These are phyloP conservation scores for Pichia sp. DNA, from an alignment of 1,139 yeast species.

Conservation along the genomic window DNA sequence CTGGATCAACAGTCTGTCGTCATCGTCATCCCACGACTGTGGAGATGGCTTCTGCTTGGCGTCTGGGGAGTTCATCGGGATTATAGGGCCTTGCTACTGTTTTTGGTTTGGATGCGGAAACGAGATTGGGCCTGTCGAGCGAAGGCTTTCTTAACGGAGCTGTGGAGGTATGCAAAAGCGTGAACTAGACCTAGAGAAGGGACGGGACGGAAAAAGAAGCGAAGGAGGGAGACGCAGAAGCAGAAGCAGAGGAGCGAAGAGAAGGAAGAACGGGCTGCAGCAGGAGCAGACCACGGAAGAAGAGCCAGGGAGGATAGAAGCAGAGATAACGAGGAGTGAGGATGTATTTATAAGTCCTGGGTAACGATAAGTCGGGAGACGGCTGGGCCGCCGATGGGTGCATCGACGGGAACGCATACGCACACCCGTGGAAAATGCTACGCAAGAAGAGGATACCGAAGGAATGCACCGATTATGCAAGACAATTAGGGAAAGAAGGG, in stretches of 20 bases:
- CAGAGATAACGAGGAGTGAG: not conserved
- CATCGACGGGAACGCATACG: not conserved
- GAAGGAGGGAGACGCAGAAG: not conserved
- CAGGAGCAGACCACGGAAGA: too few relatives aligned
- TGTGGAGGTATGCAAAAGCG: not conserved
- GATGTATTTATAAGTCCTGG: not conserved
- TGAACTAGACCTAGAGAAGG: not conserved
- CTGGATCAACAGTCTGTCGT: conserved; percentile 63
- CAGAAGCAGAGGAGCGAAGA: not conserved
- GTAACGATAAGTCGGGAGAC: not conserved
- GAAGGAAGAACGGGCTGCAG: too few relatives aligned
- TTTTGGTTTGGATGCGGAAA: too few relatives aligned
- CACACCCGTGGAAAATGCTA: not conserved
- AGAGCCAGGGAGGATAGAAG: too few relatives aligned
- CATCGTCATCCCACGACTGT: conserved; percentile 75
- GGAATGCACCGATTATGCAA: not conserved
- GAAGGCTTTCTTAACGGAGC: not conserved
- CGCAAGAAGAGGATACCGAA: not conserved
- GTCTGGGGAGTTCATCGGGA: not conserved
- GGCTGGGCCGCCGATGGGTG: not conserved
- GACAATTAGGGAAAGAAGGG: not conserved
- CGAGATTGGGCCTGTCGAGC: too few relatives aligned
- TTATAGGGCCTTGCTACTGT: not conserved
- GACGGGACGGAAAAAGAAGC: not conserved
- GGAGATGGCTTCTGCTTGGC: conserved; percentile 39